These are phyloP conservation scores for Tolypocladium endophyticum DNA, from an alignment of 2,329 filamentous ascomycete species.

Conservation along the genomic window DNA sequence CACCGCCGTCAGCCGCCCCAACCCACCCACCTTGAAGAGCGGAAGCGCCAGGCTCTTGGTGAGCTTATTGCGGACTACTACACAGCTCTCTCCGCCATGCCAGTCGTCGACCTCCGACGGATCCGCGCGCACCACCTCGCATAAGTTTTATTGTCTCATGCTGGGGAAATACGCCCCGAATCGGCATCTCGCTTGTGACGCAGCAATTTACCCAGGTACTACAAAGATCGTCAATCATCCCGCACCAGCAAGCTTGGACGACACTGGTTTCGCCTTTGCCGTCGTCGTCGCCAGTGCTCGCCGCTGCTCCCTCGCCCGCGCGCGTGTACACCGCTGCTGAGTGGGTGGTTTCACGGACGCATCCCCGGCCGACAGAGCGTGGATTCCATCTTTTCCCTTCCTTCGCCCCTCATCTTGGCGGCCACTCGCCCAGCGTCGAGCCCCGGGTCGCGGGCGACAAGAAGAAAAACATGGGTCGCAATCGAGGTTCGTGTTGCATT, in stretches of 20 bases:
- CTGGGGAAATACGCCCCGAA: background rate
- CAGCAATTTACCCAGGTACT: background rate
- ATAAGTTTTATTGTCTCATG: background rate
- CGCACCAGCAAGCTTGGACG: background rate
- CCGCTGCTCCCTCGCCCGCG: background rate
- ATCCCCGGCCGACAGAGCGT: background rate
- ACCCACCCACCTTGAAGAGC: background rate
- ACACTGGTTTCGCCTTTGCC: background rate
- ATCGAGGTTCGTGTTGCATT: constrained; percentile 38
- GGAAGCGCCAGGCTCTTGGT: background rate
- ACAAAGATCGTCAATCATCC: background rate
- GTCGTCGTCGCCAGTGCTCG: background rate
- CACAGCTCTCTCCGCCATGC: background rate
- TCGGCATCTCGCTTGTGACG: background rate
- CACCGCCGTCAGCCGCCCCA: background rate
- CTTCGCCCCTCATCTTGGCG: background rate
- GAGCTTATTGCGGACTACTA: background rate
- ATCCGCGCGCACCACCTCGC: constrained; percentile 1
- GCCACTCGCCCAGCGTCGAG: background rate
- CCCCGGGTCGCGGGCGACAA: background rate
- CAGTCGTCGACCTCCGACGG: background rate
- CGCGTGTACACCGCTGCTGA: background rate
- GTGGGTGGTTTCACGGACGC: background rate
- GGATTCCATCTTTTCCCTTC: no score
- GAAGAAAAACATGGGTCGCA: constrained; percentile 37